phyloP scores from a whole-genome alignment of 2,329 filamentous ascomycete species.

The Cercospora sp. region DNA sequence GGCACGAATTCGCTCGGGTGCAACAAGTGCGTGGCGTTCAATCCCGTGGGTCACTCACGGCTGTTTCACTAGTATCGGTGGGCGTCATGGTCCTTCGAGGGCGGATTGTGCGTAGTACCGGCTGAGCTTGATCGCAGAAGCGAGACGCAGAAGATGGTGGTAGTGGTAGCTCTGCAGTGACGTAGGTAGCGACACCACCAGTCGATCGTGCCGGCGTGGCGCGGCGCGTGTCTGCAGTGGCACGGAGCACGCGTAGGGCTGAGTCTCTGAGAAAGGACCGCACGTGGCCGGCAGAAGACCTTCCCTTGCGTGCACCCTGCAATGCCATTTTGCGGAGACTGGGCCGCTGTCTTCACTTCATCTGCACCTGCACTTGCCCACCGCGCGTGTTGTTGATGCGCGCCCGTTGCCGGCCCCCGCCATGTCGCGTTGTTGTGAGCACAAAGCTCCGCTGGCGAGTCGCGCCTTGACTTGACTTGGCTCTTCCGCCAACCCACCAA shows the following conservation, averaged over 20 bases:
- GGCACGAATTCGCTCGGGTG: background rate
- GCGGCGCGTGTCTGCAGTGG: background rate
- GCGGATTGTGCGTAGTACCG: background rate
- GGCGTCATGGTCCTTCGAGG: background rate
- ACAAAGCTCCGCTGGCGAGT: background rate
- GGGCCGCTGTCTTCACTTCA: background rate
- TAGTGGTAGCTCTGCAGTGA: background rate
- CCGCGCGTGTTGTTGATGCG: background rate
- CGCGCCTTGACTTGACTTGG: background rate
- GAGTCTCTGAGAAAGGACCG: background rate
- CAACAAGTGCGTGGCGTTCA: background rate
- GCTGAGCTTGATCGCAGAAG: background rate
- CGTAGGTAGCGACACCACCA: background rate
- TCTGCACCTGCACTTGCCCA: background rate
- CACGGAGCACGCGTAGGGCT: background rate
- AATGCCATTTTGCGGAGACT: background rate
- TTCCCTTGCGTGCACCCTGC: background rate
- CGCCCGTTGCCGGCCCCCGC: background rate
- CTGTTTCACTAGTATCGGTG: background rate
- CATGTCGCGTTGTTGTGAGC: background rate
- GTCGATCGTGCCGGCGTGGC: background rate
- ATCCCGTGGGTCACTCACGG: background rate
- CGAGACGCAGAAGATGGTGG: background rate
- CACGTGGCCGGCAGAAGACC: background rate
- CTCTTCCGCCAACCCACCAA: slow-evolving; percentile 1